Conservation (phyloP, 192 early-diverging fungal genomes). For the Jimgerdemannia flammicorona region DNA sequence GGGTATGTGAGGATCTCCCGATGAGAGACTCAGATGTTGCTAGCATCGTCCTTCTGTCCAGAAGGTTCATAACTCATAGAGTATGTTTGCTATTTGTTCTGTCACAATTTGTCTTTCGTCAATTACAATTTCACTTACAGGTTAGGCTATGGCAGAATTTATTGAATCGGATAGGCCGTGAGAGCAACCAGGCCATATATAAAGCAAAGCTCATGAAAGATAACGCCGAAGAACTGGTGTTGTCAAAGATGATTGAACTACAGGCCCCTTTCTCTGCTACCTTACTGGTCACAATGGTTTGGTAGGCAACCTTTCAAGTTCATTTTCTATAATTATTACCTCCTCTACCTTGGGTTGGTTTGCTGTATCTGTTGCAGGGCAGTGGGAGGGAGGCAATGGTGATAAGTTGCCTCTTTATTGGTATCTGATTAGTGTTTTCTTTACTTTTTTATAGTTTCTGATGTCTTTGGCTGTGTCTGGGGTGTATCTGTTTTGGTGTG, state of each 20-base stretch:
- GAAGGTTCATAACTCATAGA: neutral
- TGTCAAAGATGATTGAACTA: neutral
- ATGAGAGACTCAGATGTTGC: neutral
- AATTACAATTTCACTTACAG: neutral
- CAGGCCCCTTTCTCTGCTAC: too few relatives aligned
- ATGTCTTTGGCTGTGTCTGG: too few relatives aligned
- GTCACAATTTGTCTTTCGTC: neutral
- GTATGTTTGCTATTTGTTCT: neutral
- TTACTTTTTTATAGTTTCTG: too few relatives aligned
- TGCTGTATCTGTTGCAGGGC: too few relatives aligned
- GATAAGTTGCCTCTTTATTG: too few relatives aligned
- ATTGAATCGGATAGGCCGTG: neutral
- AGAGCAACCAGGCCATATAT: neutral
- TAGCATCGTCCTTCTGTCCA: neutral
- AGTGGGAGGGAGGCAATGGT: too few relatives aligned
- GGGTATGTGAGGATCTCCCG: neutral
- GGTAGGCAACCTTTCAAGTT: too few relatives aligned
- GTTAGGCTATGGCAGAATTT: neutral
- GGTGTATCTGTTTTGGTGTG: too few relatives aligned
- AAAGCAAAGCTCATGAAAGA: neutral
- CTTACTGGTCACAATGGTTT: too few relatives aligned
- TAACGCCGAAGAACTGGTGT: neutral
- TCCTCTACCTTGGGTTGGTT: too few relatives aligned
- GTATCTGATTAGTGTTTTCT: too few relatives aligned
- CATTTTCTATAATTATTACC: too few relatives aligned